Percentiles rank a stretch among this genome's conserved stretches.
Evolutionary conservation across 2,329 filamentous ascomycete species (phyloP).

Genomic region (Fusarium incarnatum): DNA sequence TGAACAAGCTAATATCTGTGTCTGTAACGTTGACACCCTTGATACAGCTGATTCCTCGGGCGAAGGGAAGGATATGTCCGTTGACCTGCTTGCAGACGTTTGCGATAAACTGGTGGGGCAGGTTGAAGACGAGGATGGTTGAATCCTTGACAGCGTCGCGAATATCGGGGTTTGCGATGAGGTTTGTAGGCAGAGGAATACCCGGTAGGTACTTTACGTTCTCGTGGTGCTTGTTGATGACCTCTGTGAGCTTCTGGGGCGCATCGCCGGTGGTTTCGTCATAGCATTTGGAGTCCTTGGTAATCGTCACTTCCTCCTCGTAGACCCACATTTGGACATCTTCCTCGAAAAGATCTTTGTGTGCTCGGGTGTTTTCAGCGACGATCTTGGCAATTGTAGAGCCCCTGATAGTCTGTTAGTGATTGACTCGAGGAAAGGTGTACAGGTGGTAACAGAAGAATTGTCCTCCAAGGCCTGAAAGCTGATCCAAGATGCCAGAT

Average conservation of each 20-base stretch:
- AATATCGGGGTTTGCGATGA: slow-evolving; percentile 85
- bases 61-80: slow-evolving; percentile 91
- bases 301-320: slow-evolving; percentile 86
- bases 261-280: slow-evolving; percentile 70
- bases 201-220: slow-evolving; percentile 98
- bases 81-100: slow-evolving; percentile 85
- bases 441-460: background rate
- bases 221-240: slow-evolving; percentile 95
- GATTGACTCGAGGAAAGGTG: background rate
- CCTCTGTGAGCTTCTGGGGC: slow-evolving; percentile 85
- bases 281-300: slow-evolving; percentile 79
- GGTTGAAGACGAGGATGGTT: slow-evolving; percentile 93
- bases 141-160: slow-evolving; percentile 84
- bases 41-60: slow-evolving; percentile 95
- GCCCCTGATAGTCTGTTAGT: slow-evolving; percentile 70
- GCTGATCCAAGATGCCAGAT: background rate
- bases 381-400: slow-evolving; percentile 98
- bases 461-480: background rate
- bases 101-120: slow-evolving; percentile 95
- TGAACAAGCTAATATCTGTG: slow-evolving; percentile 88
- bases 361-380: slow-evolving; percentile 85
- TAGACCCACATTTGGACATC: slow-evolving; percentile 99
- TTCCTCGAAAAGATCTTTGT: slow-evolving; percentile 85
- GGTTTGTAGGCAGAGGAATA: slow-evolving; percentile 83
- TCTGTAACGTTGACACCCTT: slow-evolving; percentile 96